Conservation (phyloP, 805 yeast genomes). For the Ogataea pini region DNA sequence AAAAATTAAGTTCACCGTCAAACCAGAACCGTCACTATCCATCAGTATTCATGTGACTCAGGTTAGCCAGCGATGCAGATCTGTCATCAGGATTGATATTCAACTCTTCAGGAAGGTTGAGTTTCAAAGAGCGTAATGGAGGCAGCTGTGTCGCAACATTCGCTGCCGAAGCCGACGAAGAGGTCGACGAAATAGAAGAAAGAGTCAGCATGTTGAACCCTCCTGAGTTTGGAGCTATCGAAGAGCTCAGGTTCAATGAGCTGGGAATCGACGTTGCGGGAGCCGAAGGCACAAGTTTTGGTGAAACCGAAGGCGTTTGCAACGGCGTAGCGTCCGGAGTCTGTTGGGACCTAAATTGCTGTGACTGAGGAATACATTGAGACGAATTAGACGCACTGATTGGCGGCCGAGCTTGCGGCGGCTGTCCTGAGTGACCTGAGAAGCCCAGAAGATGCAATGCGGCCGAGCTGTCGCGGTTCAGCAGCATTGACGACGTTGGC, state of each 20-base stretch:
- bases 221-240: conserved; percentile 8
- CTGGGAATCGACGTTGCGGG: conserved; percentile 14
- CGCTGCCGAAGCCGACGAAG: conserved; percentile 6
- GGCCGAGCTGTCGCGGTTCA: conserved; percentile 30
- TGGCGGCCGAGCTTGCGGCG: conserved; percentile 8
- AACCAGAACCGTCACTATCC: not conserved
- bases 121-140: conserved; percentile 49
- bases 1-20: not conserved
- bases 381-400: conserved; percentile 3
- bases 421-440: conserved; percentile 16
- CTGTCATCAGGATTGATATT: conserved; percentile 28
- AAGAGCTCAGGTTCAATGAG: conserved; percentile 10
- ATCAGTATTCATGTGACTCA: conserved; percentile 1
- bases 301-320: conserved; percentile 41
- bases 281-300: conserved; percentile 28
- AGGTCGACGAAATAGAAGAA: conserved; percentile 14
- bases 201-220: conserved; percentile 12
- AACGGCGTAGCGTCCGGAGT: conserved; percentile 37
- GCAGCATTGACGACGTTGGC: conserved; percentile 26
- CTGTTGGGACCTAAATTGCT: conserved; percentile 15
- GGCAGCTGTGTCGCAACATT: conserved; percentile 38
- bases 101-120: conserved; percentile 48
- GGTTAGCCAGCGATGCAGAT: not conserved
- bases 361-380: conserved; percentile 5
- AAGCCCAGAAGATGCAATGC: conserved; percentile 34